Evolutionary conservation across 1,284 basidiomycete genomes (phyloP).

Genomic region (Austropuccinia psidii): DNA sequence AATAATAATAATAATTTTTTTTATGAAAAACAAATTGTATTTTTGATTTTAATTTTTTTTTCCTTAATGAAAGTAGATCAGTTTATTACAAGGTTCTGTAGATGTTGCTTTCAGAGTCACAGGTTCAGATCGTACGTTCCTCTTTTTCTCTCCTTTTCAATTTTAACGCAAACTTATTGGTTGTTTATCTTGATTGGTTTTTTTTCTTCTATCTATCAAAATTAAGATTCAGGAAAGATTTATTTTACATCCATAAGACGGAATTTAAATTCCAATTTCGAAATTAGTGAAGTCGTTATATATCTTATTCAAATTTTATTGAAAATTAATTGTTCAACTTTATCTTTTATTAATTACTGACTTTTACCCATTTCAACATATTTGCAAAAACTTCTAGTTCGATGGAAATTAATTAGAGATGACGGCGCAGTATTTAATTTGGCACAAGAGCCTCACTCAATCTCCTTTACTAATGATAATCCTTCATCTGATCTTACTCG

Average conservation of each 20-base stretch:
- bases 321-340: neutral
- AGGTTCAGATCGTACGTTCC: constrained; percentile 22
- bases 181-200: neutral
- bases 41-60: neutral
- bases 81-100: constrained; percentile 24
- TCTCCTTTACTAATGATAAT: neutral
- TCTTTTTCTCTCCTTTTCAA: neutral
- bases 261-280: constrained; percentile 15
- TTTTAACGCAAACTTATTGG: neutral
- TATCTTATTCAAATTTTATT: too few species aligned
- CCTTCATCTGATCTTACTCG: too few species aligned
- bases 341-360: neutral
- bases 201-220: neutral
- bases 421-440: constrained; percentile 24
- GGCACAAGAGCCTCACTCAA: neutral
- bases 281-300: too few species aligned
- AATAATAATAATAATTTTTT: neutral
- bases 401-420: constrained; percentile 35
- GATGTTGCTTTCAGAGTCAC: constrained; percentile 32
- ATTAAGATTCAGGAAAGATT: constrained; percentile 23
- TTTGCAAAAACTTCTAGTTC: constrained; percentile 17
- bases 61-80: neutral
- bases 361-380: neutral
- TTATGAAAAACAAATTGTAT: neutral
- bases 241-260: constrained; percentile 33